These are phyloP conservation scores for Tulasnella sp. DNA, from an alignment of 768 basidiomycete species.

Conservation along the genomic window DNA sequence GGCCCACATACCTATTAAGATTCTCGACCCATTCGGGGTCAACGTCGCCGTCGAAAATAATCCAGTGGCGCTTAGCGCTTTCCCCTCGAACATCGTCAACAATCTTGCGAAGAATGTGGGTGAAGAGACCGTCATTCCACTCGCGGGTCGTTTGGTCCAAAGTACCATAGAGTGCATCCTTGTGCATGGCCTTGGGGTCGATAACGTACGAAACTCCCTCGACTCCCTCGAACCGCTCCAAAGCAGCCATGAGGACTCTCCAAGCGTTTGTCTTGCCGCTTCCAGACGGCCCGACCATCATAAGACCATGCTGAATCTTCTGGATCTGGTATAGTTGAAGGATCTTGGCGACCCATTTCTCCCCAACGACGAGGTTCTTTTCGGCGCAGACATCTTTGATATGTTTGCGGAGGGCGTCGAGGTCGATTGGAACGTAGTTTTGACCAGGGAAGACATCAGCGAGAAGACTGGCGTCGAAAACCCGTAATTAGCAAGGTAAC, in stretches of 20 bases:
- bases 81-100: slow-evolving; percentile 98
- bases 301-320: slow-evolving; percentile 97
- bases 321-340: slow-evolving; percentile 98
- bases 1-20: slow-evolving; percentile 74
- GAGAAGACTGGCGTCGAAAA: slow-evolving; percentile 53
- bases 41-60: slow-evolving; percentile 98
- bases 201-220: slow-evolving; percentile 96
- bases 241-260: slow-evolving; percentile 84
- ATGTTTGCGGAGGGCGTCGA: slow-evolving; percentile 75
- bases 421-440: slow-evolving; percentile 80
- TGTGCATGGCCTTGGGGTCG: slow-evolving; percentile 98
- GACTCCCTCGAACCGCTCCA: slow-evolving; percentile 82
- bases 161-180: slow-evolving; percentile 95
- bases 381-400: slow-evolving; percentile 82
- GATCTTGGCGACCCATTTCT: slow-evolving; percentile 90
- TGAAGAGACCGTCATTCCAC: slow-evolving; percentile 99
- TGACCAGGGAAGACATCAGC: slow-evolving; percentile 97
- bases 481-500: slow-evolving; percentile 18
- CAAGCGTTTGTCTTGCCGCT: slow-evolving; percentile 96
- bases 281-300: slow-evolving; percentile 99
- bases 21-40: slow-evolving; percentile 99
- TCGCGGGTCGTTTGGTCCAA: slow-evolving; percentile 95
- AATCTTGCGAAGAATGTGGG: slow-evolving; percentile 93
- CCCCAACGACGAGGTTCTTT: slow-evolving; percentile 74
- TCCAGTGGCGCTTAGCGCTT: slow-evolving; percentile 95